phyloP scores from a whole-genome alignment of 257 asterid species.

The Solanum appendiculatum region DNA sequence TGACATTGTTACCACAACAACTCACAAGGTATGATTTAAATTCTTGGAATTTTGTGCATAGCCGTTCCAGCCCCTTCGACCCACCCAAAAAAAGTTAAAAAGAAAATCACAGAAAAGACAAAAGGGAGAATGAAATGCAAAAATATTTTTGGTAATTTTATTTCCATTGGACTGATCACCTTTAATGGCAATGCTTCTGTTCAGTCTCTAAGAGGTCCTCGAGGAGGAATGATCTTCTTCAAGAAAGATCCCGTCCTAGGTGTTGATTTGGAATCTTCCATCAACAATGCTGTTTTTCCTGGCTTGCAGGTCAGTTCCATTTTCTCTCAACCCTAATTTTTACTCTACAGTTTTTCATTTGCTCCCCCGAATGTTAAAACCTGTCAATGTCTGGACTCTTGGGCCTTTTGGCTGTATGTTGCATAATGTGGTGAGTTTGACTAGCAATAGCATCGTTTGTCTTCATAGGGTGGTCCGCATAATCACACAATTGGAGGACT shows the following conservation, averaged over 20 bases:
- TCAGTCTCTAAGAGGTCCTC: constrained; percentile 94
- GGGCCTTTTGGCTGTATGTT: background rate
- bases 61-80: background rate
- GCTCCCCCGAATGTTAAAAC: background rate
- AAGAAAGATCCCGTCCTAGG: constrained; percentile 81
- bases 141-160: background rate
- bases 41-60: background rate
- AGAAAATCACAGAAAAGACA: background rate
- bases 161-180: background rate
- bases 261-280: constrained; percentile 72
- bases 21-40: constrained; percentile 60
- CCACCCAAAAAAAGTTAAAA: background rate
- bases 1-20: constrained; percentile 93
- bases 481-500: constrained; percentile 93
- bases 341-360: background rate
- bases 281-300: constrained; percentile 87
- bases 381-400: background rate
- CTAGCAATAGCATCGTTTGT: background rate
- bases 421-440: background rate
- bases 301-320: constrained; percentile 68
- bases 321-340: background rate
- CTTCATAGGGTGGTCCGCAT: constrained; percentile 85
- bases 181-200: background rate
- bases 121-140: background rate
- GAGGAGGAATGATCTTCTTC: constrained; percentile 99